Percentiles rank a stretch among this genome's conserved stretches.
These are phyloP conservation scores for Aurinia saxatilis DNA, from an alignment of 345 rosid species.

Conservation along the genomic window DNA sequence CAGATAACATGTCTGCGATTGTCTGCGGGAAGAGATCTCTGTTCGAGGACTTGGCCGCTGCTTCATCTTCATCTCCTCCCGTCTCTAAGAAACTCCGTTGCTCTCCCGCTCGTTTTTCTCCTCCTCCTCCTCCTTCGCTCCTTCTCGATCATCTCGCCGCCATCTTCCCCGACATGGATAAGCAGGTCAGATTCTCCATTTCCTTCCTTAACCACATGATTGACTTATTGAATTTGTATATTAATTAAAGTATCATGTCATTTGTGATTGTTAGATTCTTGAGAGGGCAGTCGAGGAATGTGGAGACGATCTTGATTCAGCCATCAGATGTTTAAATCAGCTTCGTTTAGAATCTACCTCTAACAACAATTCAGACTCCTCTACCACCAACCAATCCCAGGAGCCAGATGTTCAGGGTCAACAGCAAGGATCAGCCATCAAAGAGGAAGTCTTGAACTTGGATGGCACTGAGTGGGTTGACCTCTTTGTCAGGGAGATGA, in stretches of 20 bases:
- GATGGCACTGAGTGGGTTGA: slow-evolving; percentile 82
- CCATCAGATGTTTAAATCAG: slow-evolving; percentile 74
- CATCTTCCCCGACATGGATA: slow-evolving; percentile 78
- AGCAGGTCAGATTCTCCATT: slow-evolving; percentile 35
- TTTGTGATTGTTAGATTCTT: slow-evolving; percentile 40
- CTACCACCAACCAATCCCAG: slow-evolving; percentile 22
- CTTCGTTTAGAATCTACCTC: slow-evolving; percentile 66
- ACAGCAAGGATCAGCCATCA: slow-evolving; percentile 27
- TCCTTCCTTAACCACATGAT: not conserved
- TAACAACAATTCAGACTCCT: slow-evolving; percentile 19
- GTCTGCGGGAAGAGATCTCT: slow-evolving; percentile 93
- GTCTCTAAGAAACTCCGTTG: slow-evolving; percentile 62
- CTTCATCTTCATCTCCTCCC: slow-evolving; percentile 47
- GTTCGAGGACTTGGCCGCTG: slow-evolving; percentile 63
- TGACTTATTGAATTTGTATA: not conserved
- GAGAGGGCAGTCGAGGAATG: slow-evolving; percentile 74
- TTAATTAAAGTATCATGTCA: too few species aligned
- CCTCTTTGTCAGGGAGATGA: slow-evolving; percentile 72
- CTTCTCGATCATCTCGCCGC: slow-evolving; percentile 46
- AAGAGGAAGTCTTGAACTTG: slow-evolving; percentile 31
- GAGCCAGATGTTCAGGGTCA: slow-evolving; percentile 35
- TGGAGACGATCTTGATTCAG: slow-evolving; percentile 80
- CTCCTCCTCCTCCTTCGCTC: slow-evolving; percentile 25
- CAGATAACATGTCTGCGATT: slow-evolving; percentile 87
- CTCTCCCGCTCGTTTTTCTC: slow-evolving; percentile 39